These are phyloP conservation scores for Trametes coccinea DNA, from an alignment of 768 basidiomycete genomes.

Conservation along the genomic window DNA sequence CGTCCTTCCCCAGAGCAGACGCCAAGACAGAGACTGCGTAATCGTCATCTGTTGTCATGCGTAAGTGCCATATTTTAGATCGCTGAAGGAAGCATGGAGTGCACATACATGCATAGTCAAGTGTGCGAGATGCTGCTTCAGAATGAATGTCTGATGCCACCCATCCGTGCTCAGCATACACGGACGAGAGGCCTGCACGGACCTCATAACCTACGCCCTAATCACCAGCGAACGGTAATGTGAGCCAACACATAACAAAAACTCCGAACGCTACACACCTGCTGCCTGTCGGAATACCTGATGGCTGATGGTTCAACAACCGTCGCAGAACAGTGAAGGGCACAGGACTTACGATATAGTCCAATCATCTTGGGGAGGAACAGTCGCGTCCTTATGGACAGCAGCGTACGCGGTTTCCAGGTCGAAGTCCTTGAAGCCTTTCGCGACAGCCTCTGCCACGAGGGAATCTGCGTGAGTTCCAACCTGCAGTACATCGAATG, in stretches of 20 bases:
- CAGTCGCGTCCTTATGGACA: conserved; percentile 71
- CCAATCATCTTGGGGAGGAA: conserved; percentile 57
- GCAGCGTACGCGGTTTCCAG: conserved; percentile 67
- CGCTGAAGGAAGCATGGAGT: neutral
- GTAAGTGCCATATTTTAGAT: neutral
- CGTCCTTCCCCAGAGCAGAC: conserved; percentile 47
- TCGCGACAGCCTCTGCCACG: conserved; percentile 68
- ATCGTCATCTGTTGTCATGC: conserved; percentile 61
- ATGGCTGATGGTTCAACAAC: no score
- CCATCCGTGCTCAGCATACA: conserved; percentile 68
- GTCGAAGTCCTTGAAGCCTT: conserved; percentile 66
- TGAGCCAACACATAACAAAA: neutral
- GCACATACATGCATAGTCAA: conserved; percentile 70
- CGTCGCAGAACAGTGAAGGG: no score
- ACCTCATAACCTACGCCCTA: conserved; percentile 79
- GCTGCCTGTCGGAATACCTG: conserved; percentile 72
- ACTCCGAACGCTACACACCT: conserved; percentile 39
- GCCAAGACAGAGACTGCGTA: conserved; percentile 71
- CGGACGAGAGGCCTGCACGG: conserved; percentile 71
- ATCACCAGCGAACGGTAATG: neutral
- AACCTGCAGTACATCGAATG: conserved; percentile 43
- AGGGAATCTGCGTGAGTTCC: conserved; percentile 81
- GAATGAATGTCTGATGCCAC: conserved; percentile 79
- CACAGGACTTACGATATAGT: conserved; percentile 45
- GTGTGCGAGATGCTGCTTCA: conserved; percentile 74